Conservation (phyloP, 2,329 filamentous ascomycete species). For the Colletotrichum incanum region DNA sequence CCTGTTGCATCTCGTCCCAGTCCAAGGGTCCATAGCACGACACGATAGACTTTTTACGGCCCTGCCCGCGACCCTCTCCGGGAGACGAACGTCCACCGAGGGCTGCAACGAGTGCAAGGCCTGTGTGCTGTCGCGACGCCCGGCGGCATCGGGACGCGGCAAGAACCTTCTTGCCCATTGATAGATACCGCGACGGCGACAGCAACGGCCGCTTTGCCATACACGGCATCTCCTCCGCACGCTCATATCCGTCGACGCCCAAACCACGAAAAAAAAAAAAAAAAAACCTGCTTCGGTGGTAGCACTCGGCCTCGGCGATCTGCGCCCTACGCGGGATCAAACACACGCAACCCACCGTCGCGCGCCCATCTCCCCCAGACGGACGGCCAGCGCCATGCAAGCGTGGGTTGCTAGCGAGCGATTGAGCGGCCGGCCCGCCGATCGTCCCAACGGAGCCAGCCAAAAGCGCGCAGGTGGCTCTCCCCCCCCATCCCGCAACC, state of each 20-base stretch:
- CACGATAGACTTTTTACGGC: constrained; percentile 30
- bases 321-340: constrained; percentile 7
- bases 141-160: not conserved
- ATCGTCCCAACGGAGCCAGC: constrained; percentile 10
- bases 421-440: constrained; percentile 33
- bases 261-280: constrained; percentile 15
- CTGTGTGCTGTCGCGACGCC: constrained; percentile 14
- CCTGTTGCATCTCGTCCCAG: constrained; percentile 17
- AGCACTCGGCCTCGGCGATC: constrained; percentile 28
- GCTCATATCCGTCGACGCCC: constrained; percentile 35
- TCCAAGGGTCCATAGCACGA: constrained; percentile 16
- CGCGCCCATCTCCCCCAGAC: constrained; percentile 30
- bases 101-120: constrained; percentile 10
- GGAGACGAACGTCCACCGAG: constrained; percentile 18
- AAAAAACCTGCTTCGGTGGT: constrained; percentile 25
- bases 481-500: not conserved
- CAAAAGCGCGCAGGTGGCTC: not conserved
- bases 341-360: not conserved
- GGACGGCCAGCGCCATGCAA: constrained; percentile 37
- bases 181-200: not conserved
- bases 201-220: not conserved
- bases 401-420: constrained; percentile 8
- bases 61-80: constrained; percentile 21
- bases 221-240: constrained; percentile 19
- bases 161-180: not conserved